These are phyloP conservation scores for Silene noctiflora DNA, from an alignment of 179 eudicot genomes.

Conservation along the genomic window DNA sequence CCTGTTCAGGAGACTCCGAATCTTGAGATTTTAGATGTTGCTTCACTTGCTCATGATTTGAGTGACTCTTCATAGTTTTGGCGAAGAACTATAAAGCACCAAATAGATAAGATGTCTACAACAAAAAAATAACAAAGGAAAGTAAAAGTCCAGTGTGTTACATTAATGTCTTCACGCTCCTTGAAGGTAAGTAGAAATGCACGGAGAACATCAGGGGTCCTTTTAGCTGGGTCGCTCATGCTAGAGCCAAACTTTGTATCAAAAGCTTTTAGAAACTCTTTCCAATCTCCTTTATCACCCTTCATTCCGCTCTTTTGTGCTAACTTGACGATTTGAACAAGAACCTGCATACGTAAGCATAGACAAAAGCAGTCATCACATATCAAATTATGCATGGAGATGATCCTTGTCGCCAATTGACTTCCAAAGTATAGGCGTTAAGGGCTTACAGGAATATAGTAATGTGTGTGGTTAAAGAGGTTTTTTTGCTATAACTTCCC, in stretches of 20 bases:
- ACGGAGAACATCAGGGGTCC: constrained; percentile 45
- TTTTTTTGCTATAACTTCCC: background rate
- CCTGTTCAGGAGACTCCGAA: constrained; percentile 66
- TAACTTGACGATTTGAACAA: constrained; percentile 67
- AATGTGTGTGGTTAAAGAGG: background rate
- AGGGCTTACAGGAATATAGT: background rate
- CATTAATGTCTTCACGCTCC: constrained; percentile 58
- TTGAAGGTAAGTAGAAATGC: constrained; percentile 70
- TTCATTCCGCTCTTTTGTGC: constrained; percentile 66
- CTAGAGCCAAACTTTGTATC: constrained; percentile 70
- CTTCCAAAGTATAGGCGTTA: too few relatives aligned
- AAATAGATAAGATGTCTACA: constrained; percentile 13
- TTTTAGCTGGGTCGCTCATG: constrained; percentile 76
- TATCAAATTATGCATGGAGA: background rate
- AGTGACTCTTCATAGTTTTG: constrained; percentile 40
- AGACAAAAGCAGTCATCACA: background rate
- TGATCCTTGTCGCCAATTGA: too few relatives aligned
- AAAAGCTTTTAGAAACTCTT: constrained; percentile 58
- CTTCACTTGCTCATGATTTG: constrained; percentile 40
- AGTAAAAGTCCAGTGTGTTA: constrained; percentile 21
- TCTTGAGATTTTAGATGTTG: constrained; percentile 34
- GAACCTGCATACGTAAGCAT: constrained; percentile 40
- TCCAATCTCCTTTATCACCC: constrained; percentile 85
- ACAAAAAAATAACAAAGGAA: background rate
- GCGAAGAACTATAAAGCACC: constrained; percentile 49